Conservation (phyloP, 2,329 filamentous ascomycete species). For the Colletotrichum falcatum region DNA sequence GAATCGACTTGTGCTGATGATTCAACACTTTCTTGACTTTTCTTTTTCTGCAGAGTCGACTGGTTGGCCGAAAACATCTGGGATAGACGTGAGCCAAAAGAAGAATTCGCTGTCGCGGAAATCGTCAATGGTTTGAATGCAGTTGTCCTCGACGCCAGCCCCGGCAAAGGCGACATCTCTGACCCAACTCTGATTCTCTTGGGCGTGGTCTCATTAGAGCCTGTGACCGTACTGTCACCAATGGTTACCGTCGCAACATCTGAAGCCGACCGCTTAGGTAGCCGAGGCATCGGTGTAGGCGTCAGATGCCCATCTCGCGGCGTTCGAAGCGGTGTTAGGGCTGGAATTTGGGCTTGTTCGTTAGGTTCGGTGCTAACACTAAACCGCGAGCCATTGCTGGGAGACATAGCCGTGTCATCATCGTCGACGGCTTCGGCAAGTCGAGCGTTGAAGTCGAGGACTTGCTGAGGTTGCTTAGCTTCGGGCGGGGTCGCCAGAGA, state of each 20-base stretch:
- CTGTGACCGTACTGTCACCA: constrained; percentile 74
- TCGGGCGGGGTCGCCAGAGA: background rate
- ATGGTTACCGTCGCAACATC: constrained; percentile 82
- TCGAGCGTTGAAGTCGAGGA: constrained; percentile 52
- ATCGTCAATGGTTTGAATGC: background rate
- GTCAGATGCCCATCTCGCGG: constrained; percentile 4
- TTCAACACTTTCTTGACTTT: background rate
- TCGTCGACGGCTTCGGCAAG: constrained; percentile 48
- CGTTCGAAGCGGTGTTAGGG: constrained; percentile 21
- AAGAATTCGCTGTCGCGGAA: constrained; percentile 45
- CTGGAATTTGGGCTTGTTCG: constrained; percentile 43
- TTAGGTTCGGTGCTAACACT: constrained; percentile 1
- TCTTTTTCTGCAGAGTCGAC: constrained; percentile 33
- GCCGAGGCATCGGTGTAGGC: constrained; percentile 11
- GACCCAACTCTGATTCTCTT: constrained; percentile 47
- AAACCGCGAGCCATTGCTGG: background rate
- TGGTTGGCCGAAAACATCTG: constrained; percentile 56
- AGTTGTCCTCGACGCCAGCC: background rate
- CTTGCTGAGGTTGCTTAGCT: constrained; percentile 42
- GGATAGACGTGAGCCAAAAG: constrained; percentile 58
- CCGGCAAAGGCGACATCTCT: background rate
- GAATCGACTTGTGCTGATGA: background rate
- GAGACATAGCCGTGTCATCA: constrained; percentile 37
- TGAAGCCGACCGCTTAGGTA: constrained; percentile 65
- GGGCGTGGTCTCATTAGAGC: constrained; percentile 70